Base-by-base conservation (phyloP, 192 early-diverging fungal species). In the Rhizophagus clarus region DNA sequence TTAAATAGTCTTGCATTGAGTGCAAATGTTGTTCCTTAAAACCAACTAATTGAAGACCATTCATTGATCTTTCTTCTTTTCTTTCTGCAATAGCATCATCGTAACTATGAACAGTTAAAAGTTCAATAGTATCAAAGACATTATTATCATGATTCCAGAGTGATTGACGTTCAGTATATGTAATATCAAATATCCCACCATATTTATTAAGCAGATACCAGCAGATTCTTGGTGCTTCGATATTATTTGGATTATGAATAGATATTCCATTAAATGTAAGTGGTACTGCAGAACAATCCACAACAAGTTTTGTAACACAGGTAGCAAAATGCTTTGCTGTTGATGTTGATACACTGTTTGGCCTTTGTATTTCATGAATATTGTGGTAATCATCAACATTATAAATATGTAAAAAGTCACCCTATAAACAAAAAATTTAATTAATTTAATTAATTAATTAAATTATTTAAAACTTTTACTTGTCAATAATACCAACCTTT, bases 191-290 rank as follows among this genome's bases (percentile, higher is more conserved):
- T 2, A 68, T 68, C 14, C 66, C 31, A 68, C 8, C 9, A 51
- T 72, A 72, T 42, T 72, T 20, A 15, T 47, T 24, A 72, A 47
- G 2, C 29, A 72, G 22, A 12, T 72, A 49, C 42, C 5, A 72
- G 15, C 66, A 68, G n/a, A n/a, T n/a, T n/a, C n/a, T n/a, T n/a
- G n/a, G n/a, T n/a, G n/a, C n/a, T n/a, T n/a, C n/a, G n/a, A 29
- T 34, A 72, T 72, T 72, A 10, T 17, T 40, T n/a, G 42, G 10
- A 28, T 72, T 72, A 22, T 72, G 70, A 45, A 72, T 49, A 3
- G 70, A 72, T 72, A 51, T 51, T 11, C 47, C 42, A 47, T 72
- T 72, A 24, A 49, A 49, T 49, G 12, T 24, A 51, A 72, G 8
- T 72, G 40, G 47, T 47, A 72, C 11, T 26, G 26, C 3, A n/a